These are phyloP conservation scores for Boletus edulis DNA, from an alignment of 768 basidiomycete genomes.

Conservation along the genomic window DNA sequence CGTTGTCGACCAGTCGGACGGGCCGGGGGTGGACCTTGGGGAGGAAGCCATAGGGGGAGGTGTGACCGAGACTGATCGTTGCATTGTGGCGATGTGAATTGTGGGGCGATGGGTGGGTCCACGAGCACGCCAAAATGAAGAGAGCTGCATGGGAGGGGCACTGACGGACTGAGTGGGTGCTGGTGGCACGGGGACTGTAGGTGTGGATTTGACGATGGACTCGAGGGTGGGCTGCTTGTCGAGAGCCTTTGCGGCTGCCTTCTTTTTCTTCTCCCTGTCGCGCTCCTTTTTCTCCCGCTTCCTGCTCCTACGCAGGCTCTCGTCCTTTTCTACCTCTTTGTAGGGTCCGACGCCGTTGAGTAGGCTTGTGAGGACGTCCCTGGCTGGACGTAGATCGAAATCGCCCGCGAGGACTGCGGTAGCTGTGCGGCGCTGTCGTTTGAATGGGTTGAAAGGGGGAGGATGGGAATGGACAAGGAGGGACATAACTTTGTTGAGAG, in stretches of 20 bases:
- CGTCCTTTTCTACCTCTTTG: conserved; percentile 59
- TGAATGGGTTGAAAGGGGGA: conserved; percentile 23
- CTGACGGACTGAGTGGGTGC: conserved; percentile 26
- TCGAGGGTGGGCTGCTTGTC: conserved; percentile 32
- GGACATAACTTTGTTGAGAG: conserved; percentile 18
- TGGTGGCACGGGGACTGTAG: conserved; percentile 15
- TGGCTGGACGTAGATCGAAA: conserved; percentile 63
- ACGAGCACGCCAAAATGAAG: conserved; percentile 65
- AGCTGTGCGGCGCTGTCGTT: conserved; percentile 56
- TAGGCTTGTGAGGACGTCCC: conserved; percentile 78
- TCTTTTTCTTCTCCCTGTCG: conserved; percentile 48
- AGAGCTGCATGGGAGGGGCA: conserved; percentile 34
- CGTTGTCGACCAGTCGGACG: conserved; percentile 68
- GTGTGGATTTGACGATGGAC: conserved; percentile 11
- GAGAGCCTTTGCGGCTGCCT: conserved; percentile 32
- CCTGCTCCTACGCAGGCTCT: conserved; percentile 51
- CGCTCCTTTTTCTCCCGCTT: conserved; percentile 49
- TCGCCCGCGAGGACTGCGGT: conserved; percentile 73
- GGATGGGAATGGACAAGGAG: conserved; percentile 19
- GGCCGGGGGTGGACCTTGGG: conserved; percentile 71
- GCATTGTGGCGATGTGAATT: conserved; percentile 67
- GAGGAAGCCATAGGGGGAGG: conserved; percentile 67
- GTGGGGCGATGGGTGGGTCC: conserved; percentile 44
- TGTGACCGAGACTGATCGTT: conserved; percentile 72
- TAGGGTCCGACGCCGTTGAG: conserved; percentile 74